Evolutionary conservation across 371 early-diverging fungal genomes (phyloP).

Genomic region (Batkoa obscura): DNA sequence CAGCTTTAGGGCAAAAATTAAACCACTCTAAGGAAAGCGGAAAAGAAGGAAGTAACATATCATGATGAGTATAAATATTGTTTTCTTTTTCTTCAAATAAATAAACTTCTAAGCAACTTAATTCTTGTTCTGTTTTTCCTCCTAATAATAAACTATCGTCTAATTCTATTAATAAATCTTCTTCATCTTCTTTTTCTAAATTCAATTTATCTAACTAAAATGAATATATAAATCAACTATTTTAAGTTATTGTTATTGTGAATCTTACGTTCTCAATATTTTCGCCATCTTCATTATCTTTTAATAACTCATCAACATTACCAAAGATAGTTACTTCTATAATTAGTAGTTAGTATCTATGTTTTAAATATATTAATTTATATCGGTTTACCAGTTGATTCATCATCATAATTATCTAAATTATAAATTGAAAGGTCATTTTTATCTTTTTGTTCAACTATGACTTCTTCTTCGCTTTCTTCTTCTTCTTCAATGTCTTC

Average conservation of each 20-base stretch:
- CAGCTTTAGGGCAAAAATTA: not conserved
- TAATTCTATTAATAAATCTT: conserved; percentile 4
- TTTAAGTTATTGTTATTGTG: conserved; percentile 46
- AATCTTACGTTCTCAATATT: conserved; percentile 9
- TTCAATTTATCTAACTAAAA: conserved; percentile 70
- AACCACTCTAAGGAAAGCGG: conserved; percentile 43
- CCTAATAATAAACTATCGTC: conserved; percentile 72
- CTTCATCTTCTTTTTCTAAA: conserved; percentile 32
- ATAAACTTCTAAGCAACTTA: conserved; percentile 83
- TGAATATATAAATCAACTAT: conserved; percentile 50
- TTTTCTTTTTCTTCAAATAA: conserved; percentile 56
- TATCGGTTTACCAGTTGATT: conserved; percentile 1
- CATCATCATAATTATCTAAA: conserved; percentile 50
- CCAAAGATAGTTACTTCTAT: not conserved
- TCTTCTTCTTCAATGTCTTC: not conserved
- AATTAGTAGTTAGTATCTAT: not conserved
- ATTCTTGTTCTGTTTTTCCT: conserved; percentile 87
- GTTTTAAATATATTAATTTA: not conserved
- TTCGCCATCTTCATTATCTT: conserved; percentile 11
- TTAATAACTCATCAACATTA: not conserved
- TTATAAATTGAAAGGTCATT: conserved; percentile 19
- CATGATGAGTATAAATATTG: conserved; percentile 92
- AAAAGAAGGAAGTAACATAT: conserved; percentile 92
- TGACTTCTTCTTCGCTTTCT: conserved; percentile 11
- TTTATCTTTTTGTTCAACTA: conserved; percentile 6